A percentile compares a stretch with the other conserved stretches of the same genome.
Evolutionary conservation across 192 early-diverging fungal species (phyloP).

Genomic region (Rhizophagus clarus): DNA sequence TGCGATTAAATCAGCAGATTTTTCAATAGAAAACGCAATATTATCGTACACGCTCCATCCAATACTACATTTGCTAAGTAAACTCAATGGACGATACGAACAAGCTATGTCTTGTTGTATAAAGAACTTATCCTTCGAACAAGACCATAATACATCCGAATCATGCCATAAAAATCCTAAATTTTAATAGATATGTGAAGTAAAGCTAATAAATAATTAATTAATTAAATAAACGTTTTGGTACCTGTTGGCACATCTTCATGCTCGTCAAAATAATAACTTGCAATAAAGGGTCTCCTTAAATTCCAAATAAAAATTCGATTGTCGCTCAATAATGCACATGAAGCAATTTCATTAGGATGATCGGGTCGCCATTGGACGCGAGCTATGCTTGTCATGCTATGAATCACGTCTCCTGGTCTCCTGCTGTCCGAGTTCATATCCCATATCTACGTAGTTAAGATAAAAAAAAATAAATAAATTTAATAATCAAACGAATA

Average conservation of each 20-base stretch:
- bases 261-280: slow-evolving; percentile 69
- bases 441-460: slow-evolving; percentile 62
- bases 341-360: slow-evolving; percentile 72
- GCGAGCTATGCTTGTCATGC: slow-evolving; percentile 65
- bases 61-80: slow-evolving; percentile 55
- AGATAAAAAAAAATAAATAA: neutral
- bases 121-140: slow-evolving; percentile 80
- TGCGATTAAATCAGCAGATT: slow-evolving; percentile 10
- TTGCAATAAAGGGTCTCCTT: slow-evolving; percentile 64
- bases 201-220: neutral
- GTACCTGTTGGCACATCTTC: slow-evolving; percentile 69
- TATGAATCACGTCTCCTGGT: slow-evolving; percentile 63
- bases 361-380: slow-evolving; percentile 73
- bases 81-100: slow-evolving; percentile 48
- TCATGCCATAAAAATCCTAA: slow-evolving; percentile 71
- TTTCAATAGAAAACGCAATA: slow-evolving; percentile 61
- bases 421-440: slow-evolving; percentile 61
- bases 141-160: slow-evolving; percentile 62
- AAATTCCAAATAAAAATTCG: slow-evolving; percentile 78
- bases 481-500: neutral
- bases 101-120: slow-evolving; percentile 57
- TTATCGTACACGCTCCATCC: slow-evolving; percentile 71
- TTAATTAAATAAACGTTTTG: neutral
- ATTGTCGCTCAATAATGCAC: slow-evolving; percentile 60
- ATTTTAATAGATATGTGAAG: neutral